Percentiles rank a stretch among this genome's conserved stretches.
Conservation (phyloP, 140 eudicot genomes). For the Cichorium intybus region DNA sequence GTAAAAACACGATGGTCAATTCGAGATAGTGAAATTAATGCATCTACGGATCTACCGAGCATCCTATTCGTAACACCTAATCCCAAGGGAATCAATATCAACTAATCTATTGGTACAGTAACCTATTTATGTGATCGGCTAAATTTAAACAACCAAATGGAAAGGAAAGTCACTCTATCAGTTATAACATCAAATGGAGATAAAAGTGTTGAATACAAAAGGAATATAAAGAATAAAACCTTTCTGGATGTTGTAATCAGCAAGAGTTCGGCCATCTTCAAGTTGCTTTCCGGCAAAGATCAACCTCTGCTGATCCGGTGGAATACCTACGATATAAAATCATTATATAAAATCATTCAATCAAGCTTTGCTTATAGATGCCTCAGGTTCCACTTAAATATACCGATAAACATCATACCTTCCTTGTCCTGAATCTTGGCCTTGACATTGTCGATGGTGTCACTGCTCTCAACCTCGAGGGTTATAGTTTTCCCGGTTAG, state of each 20-base stretch:
- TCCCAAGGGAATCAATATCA: too few relatives aligned
- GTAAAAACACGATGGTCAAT: too few relatives aligned
- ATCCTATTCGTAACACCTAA: too few relatives aligned
- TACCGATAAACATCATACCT: slow-evolving; percentile 2
- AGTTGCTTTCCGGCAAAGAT: slow-evolving; percentile 57
- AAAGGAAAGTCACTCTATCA: not conserved
- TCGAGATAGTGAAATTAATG: too few relatives aligned
- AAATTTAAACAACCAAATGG: not conserved
- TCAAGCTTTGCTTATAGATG: not conserved
- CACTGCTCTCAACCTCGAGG: slow-evolving; percentile 53
- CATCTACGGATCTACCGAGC: too few relatives aligned
- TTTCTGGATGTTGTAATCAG: slow-evolving; percentile 54
- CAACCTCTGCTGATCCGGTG: slow-evolving; percentile 52
- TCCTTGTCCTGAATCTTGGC: slow-evolving; percentile 44
- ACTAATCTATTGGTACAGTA: too few relatives aligned
- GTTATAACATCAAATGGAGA: not conserved
- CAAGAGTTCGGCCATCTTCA: slow-evolving; percentile 50
- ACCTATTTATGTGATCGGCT: too few relatives aligned
- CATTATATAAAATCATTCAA: not conserved
- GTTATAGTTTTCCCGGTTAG: slow-evolving; percentile 55
- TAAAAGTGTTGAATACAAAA: not conserved
- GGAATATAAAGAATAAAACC: slow-evolving; percentile 13
- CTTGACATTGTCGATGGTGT: slow-evolving; percentile 43
- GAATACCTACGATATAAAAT: slow-evolving; percentile 30
- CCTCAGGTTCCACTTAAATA: not conserved